Evolutionary conservation across 805 yeast species (phyloP), one percentile per base, ranked within the genome.

Genomic region (Torulaspora indica): DNA sequence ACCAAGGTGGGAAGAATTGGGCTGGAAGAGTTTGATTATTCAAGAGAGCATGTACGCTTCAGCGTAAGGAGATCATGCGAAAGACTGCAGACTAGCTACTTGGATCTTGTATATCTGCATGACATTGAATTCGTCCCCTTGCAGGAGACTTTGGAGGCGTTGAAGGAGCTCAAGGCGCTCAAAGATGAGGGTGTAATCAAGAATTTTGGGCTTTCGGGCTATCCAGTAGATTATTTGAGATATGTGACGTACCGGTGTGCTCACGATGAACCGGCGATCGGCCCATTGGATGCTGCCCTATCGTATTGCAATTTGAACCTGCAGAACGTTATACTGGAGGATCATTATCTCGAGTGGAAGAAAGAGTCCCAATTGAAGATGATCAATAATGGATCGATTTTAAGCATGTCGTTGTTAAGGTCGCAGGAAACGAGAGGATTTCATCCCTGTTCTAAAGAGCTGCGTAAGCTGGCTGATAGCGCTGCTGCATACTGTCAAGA

Each of bases 31-130:
- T 90, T 90, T 57, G 93, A 89, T 63, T 91, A 86, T 61, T 70
- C 82, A 0, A 72, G 81, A 3, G 71, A 64, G 18, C 68, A 77
- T 63, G 80, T 90, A 40, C 70, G 81, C 23, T 62, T 64, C 34
- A 82, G 91, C 8, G 82, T 90, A 2, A 45, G 57, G 28, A 71
- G 96, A 52, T 83, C 95, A 5, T 67, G 85, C 42, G 60, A 76
- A 36, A 69, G 96, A 45, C 72, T 90, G 40, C 59, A 74, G 32
- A 85, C 95, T 0, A 47, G 54, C 2, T 87, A 88, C 60, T 61
- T 91, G 50, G 97, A 90, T 62, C 67, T 85, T 47, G 90, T 91
- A 5, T 86, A 85, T 61, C 70, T 89, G 53, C 98, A 91, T 64
- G 98, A 90, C 59, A 78, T 89, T 37, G 98, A 90, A 61, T 91